Percentiles rank a stretch among this genome's conserved stretches.
phyloP scores from a whole-genome alignment of 371 early-diverging fungal species.

The Mortierella sp. region DNA sequence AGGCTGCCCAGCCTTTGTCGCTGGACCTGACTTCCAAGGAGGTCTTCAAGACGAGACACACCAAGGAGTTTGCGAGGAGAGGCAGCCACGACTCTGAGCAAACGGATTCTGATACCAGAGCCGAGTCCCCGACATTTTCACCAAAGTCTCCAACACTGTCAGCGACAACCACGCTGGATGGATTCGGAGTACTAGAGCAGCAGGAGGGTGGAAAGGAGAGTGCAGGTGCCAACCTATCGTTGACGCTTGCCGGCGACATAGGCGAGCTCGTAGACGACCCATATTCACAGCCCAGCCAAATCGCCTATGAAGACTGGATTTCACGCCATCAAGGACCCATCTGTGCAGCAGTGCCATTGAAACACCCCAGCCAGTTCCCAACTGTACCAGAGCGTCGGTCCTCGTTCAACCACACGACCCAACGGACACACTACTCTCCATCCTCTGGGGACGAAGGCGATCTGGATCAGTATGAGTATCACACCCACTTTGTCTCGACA shows the following conservation, averaged over 20 bases:
- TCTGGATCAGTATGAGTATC: background rate
- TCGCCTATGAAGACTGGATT: background rate
- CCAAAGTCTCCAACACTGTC: conserved; percentile 12
- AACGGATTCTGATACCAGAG: conserved; percentile 6
- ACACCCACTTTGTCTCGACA: background rate
- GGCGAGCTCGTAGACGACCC: background rate
- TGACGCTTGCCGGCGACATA: no score
- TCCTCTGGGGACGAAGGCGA: background rate
- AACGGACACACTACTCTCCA: background rate
- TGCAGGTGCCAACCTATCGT: background rate
- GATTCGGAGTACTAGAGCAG: background rate
- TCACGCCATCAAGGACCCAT: background rate
- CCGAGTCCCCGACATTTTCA: background rate
- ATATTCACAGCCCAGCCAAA: background rate
- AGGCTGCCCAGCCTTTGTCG: background rate
- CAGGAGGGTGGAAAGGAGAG: background rate
- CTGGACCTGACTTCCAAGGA: background rate
- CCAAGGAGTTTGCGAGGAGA: background rate
- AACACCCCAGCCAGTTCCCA: background rate
- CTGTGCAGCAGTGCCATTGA: background rate
- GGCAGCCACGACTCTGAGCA: conserved; percentile 5
- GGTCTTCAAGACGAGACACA: background rate
- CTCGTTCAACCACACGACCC: background rate
- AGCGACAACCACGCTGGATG: background rate
- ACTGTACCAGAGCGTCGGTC: background rate